Evolutionary conservation across 2,329 filamentous ascomycete species (phyloP).

Genomic region (Annulohypoxylon truncatum): DNA sequence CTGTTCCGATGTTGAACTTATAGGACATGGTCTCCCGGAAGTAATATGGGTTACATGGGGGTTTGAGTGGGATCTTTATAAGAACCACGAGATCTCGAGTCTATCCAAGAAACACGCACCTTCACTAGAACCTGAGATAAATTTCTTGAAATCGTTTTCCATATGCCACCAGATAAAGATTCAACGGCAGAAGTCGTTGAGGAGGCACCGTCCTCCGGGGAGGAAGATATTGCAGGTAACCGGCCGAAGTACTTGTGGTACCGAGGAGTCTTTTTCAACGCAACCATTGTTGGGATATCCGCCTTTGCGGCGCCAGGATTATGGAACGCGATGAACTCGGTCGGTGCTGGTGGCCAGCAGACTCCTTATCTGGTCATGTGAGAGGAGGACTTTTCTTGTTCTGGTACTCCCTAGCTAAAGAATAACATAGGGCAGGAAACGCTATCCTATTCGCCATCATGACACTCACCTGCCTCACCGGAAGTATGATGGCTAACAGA

Average conservation of each 20-base stretch:
- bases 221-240: background rate
- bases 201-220: background rate
- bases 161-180: background rate
- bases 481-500: slow-evolving; percentile 17
- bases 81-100: too few species aligned
- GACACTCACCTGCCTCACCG: slow-evolving; percentile 9
- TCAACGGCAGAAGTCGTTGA: background rate
- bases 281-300: slow-evolving; percentile 18
- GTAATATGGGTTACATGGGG: too few species aligned
- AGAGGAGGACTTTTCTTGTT: background rate
- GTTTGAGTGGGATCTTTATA: too few species aligned
- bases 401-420: background rate
- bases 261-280: slow-evolving; percentile 19
- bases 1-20: background rate
- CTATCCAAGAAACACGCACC: background rate
- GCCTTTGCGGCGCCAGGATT: slow-evolving; percentile 15
- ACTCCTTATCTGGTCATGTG: slow-evolving; percentile 16
- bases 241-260: slow-evolving; percentile 10
- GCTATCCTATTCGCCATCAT: slow-evolving; percentile 17
- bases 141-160: background rate
- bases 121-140: background rate
- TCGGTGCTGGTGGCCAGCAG: slow-evolving; percentile 14
- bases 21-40: background rate
- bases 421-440: slow-evolving; percentile 13
- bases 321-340: slow-evolving; percentile 24